phyloP scores from a whole-genome alignment of 257 asterid species.

The Henckelia pumila region DNA sequence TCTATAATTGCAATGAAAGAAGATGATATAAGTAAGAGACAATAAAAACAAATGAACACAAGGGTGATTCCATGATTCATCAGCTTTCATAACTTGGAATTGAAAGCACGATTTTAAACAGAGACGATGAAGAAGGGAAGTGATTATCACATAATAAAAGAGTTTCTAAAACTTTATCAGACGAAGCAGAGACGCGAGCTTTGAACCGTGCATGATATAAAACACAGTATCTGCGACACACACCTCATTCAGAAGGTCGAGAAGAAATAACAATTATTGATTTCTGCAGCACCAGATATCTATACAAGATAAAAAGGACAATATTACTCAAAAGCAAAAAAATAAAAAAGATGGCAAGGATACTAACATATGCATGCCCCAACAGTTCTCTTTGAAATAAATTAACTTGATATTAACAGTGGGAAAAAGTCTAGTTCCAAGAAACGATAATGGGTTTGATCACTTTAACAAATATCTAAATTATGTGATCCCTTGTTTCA shows the following conservation, averaged over 20 bases:
- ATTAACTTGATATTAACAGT: neutral
- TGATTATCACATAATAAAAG: neutral
- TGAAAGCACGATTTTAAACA: neutral
- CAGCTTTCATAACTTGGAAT: neutral
- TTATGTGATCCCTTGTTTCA: neutral
- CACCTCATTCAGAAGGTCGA: neutral
- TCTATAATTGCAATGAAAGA: neutral
- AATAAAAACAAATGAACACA: neutral
- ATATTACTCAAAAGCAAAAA: too few species aligned
- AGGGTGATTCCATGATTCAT: neutral
- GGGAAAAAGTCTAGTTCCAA: neutral
- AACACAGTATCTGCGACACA: slow-evolving; percentile 10
- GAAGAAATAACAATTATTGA: neutral
- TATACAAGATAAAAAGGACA: slow-evolving; percentile 22
- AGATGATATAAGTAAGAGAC: neutral
- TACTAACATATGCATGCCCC: slow-evolving; percentile 2
- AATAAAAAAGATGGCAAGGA: neutral
- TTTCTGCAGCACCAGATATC: slow-evolving; percentile 21
- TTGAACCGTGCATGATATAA: slow-evolving; percentile 64
- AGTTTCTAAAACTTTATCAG: slow-evolving; percentile 33
- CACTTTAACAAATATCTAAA: slow-evolving; percentile 20
- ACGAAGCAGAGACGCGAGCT: slow-evolving; percentile 60
- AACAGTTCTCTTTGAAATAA: slow-evolving; percentile 11
- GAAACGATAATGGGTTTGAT: slow-evolving; percentile 21
- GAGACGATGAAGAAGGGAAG: neutral